phyloP scores from a whole-genome alignment of 257 asterid genomes.

The Solanum appendiculatum region DNA sequence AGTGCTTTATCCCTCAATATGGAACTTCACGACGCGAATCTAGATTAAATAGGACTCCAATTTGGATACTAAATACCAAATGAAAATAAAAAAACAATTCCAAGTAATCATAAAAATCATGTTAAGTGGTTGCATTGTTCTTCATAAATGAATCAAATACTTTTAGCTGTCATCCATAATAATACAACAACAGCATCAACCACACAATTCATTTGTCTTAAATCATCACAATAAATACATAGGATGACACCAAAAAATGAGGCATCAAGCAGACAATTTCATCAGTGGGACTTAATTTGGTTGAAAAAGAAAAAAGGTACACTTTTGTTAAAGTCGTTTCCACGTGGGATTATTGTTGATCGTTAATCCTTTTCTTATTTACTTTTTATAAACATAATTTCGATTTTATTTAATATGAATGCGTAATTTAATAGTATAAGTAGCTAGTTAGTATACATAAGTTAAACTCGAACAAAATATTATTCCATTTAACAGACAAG shows the following conservation, averaged over 20 bases:
- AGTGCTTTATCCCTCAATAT: no score
- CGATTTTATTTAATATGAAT: background rate
- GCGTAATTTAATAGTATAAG: background rate
- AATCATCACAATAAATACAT: background rate
- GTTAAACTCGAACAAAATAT: background rate
- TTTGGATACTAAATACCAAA: no score
- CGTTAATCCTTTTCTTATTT: background rate
- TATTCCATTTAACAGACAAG: no score
- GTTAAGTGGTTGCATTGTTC: background rate
- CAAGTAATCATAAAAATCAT: background rate
- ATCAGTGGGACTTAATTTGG: background rate
- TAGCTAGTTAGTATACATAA: background rate
- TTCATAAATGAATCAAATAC: constrained; percentile 27
- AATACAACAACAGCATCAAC: constrained; percentile 9
- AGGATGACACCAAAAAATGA: background rate
- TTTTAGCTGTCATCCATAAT: constrained; percentile 39
- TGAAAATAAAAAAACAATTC: background rate
- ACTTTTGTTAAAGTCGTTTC: background rate
- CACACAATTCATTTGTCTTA: constrained; percentile 1
- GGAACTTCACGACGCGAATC: rapidly evolving
- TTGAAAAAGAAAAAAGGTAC: background rate
- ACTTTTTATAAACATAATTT: background rate
- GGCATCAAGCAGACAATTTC: background rate
- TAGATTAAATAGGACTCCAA: rapidly evolving
- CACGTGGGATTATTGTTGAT: background rate